Evolutionary conservation across 179 eudicot species (phyloP), one percentile per base, ranked within the genome.

Genomic region (Vitellaria paradoxa): DNA sequence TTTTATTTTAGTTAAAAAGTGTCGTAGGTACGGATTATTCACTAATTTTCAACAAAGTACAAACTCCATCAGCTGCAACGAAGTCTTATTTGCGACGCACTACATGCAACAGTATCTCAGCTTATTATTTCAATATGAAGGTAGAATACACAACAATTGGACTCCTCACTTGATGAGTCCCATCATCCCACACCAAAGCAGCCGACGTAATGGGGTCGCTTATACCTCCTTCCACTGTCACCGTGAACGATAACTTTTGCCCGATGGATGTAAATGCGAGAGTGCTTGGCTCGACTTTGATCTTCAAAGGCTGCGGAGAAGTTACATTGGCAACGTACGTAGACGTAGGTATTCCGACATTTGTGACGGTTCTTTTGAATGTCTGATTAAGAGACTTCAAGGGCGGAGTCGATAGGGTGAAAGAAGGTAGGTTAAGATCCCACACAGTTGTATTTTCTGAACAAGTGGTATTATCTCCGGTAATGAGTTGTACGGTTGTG

Each of bases 111-210:
- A 30, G 37, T 30, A 30, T 30, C 2, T 30, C 37, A 30, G 1
- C 37, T 30, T 30, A 30, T 30, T 30, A 0, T 30, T 30, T 2
- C 37, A 30, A 30, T 30, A 30, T 30, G 1, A 2, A 30, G 37
- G 37, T 30, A 12, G 55, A 50, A 12, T 50, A 49, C 15, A 79
- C 80, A 55, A 82, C 85, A 60, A 82, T 79, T 13, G 85, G 82
- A 67, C 85, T 82, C 63, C 82, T 70, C 62, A 79, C 85, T 52
- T 79, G 82, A 76, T 83, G 79, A 14, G 30, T 63, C 42, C 75
- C 80, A 76, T 79, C 78, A 72, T 79, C 82, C 85, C 82, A 83
- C 68, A 76, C 79, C 69, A 82, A 76, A 75, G 85, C 75, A 30
- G 68, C 82, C 56, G 82, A 82, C 18, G 75, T 30, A 7, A 49